Evolutionary conservation across 2,329 filamentous ascomycete species (phyloP).

Genomic region (Parascedosporium putredinis): DNA sequence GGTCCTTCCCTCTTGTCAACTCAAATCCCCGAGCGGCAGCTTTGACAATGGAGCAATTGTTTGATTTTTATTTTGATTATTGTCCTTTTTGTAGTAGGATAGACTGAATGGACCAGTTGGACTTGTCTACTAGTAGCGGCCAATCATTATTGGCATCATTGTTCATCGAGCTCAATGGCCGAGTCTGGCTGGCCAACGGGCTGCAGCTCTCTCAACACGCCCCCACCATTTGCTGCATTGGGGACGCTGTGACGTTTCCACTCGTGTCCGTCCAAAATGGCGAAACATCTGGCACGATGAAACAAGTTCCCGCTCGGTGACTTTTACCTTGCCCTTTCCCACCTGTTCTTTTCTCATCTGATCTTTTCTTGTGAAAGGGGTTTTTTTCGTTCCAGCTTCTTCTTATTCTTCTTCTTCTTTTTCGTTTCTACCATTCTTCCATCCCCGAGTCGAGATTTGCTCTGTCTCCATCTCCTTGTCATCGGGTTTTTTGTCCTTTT

Average conservation of each 20-base stretch:
- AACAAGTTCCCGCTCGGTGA: neutral
- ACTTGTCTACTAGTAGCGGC: too few relatives aligned
- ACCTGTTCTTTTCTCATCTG: neutral
- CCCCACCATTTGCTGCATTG: neutral
- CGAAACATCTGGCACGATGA: constrained; percentile 4
- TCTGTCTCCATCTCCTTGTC: too few relatives aligned
- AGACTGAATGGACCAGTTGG: neutral
- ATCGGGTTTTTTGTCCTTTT: too few relatives aligned
- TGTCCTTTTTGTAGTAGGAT: too few relatives aligned
- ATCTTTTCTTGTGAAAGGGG: too few relatives aligned
- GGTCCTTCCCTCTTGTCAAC: too few relatives aligned
- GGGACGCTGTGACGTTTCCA: neutral
- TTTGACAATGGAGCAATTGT: too few relatives aligned
- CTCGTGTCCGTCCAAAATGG: neutral
- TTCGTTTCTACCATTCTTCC: neutral
- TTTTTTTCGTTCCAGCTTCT: too few relatives aligned
- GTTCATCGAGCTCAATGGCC: neutral
- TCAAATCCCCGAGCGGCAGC: too few relatives aligned
- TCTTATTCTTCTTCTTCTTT: neutral
- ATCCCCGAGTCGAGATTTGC: neutral
- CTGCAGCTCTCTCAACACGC: neutral
- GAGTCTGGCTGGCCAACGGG: neutral
- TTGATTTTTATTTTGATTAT: too few relatives aligned
- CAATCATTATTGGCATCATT: neutral
- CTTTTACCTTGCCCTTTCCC: neutral